Evolutionary conservation across 768 basidiomycete genomes (phyloP).

Genomic region (Rhodotorula taiwanensis): DNA sequence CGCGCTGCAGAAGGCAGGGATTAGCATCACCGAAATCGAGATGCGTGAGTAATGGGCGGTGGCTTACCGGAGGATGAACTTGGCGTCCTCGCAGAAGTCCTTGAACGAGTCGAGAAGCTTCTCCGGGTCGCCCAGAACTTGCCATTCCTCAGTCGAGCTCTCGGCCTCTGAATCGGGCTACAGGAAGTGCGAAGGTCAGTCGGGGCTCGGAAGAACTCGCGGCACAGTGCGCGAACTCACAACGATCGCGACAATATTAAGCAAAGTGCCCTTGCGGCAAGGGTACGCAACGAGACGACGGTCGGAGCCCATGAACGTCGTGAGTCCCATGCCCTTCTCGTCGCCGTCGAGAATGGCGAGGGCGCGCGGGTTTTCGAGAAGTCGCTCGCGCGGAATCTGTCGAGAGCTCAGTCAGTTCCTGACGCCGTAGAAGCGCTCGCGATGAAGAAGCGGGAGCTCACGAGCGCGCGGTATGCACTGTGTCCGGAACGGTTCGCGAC

Average conservation of each 20-base stretch:
- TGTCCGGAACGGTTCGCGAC: slow-evolving; percentile 32
- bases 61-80: slow-evolving; percentile 28
- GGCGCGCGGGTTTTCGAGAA: slow-evolving; percentile 5
- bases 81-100: slow-evolving; percentile 28
- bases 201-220: neutral
- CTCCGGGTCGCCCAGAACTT: slow-evolving; percentile 11
- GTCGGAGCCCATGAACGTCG: neutral
- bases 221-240: neutral
- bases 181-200: neutral
- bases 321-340: slow-evolving; percentile 7
- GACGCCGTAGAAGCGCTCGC: neutral
- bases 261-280: neutral
- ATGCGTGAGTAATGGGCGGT: no score
- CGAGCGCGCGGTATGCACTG: slow-evolving; percentile 38
- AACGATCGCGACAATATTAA: slow-evolving; percentile 18
- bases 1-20: neutral
- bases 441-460: slow-evolving; percentile 1
- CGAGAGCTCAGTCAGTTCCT: neutral
- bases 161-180: slow-evolving; percentile 30
- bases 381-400: slow-evolving; percentile 16
- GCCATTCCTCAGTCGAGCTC: slow-evolving; percentile 30
- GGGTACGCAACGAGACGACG: slow-evolving; percentile 14
- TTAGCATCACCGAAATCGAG: no score
- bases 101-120: slow-evolving; percentile 33
- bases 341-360: slow-evolving; percentile 25